Evolutionary conservation across 2,329 filamentous ascomycete species (phyloP).

Genomic region (Talaromyces sp.): DNA sequence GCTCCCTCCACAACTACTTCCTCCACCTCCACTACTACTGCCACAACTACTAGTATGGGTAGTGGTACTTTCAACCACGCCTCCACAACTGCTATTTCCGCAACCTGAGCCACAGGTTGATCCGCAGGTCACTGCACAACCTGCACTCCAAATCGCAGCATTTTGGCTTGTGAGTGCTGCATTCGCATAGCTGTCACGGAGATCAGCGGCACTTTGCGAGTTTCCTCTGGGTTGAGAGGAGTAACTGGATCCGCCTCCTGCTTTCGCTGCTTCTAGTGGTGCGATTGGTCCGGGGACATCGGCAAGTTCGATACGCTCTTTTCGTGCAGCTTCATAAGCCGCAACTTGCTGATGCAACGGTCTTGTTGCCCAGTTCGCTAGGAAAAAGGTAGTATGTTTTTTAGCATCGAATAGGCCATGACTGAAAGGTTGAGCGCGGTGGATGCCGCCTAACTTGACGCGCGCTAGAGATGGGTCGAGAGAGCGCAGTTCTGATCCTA

Average conservation of each 20-base stretch:
- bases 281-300: neutral
- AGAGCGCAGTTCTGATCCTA: neutral
- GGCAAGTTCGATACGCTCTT: neutral
- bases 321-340: neutral
- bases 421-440: slow-evolving; percentile 38
- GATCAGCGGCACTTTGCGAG: neutral
- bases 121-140: neutral
- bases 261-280: too few relatives aligned
- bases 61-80: neutral
- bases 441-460: slow-evolving; percentile 40
- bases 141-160: neutral
- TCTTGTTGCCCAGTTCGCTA: neutral
- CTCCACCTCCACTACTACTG: neutral
- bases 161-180: neutral
- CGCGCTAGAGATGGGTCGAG: slow-evolving; percentile 20
- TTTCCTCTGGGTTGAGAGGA: neutral
- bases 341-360: neutral
- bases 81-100: neutral
- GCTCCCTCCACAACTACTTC: neutral
- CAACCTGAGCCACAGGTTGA: neutral
- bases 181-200: neutral
- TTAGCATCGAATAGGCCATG: slow-evolving; percentile 25
- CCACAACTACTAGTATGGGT: too few relatives aligned
- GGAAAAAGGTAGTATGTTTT: neutral
- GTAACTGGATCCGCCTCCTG: neutral